Evolutionary conservation across 1,284 basidiomycete genomes (phyloP), one percentile per base, ranked within the genome.

Genomic region (Pseudozyma flocculosa): DNA sequence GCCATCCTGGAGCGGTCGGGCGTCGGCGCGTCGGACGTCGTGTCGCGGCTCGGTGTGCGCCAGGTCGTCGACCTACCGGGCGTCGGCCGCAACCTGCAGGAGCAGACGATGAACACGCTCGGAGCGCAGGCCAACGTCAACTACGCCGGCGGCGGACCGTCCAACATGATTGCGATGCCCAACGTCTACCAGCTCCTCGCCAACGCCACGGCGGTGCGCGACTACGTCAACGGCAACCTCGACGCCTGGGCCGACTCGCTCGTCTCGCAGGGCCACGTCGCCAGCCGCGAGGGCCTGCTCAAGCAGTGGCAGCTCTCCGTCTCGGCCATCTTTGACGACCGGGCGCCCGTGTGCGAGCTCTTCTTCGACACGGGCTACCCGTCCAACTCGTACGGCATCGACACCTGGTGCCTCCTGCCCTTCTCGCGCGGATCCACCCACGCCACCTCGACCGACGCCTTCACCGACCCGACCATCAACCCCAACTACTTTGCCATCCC

Each of bases 1-100:
- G 61, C 77, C 17, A 67, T 82, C 19, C 76, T 82, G 2, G 80
- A 82, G 65, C 77, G 78, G 13, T 78, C 73, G 2, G 81, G 81
- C 21, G 78, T 82, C 23, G 81, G 81, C 1, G 74, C 77, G 13
- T 29, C 59, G 7, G 17, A 50, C 2, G 67, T 80, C 15, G 73
- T 81, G 14, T 18, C 56, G 18, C 37, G 61, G 17, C 73, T 76
- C 4, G 77, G 78, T 15, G 72, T 81, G 10, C 44, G 48, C 7
- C 61, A 62, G 24, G 54, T 53, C 10, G 62, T 80, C 40, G 66
- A 78, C 43, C 68, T 81, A 1, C 75, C 79, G 0, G 73, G 64
- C 15, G 70, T 72, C 21, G 80, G 80, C 8, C 68, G 72, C 50
- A 80, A 81, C 54, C 56, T 80, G 19, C 78, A 79, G 48, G 80